These are phyloP conservation scores for Cucurbita argyrosperma DNA, from an alignment of 306 rosid species.

Conservation along the genomic window DNA sequence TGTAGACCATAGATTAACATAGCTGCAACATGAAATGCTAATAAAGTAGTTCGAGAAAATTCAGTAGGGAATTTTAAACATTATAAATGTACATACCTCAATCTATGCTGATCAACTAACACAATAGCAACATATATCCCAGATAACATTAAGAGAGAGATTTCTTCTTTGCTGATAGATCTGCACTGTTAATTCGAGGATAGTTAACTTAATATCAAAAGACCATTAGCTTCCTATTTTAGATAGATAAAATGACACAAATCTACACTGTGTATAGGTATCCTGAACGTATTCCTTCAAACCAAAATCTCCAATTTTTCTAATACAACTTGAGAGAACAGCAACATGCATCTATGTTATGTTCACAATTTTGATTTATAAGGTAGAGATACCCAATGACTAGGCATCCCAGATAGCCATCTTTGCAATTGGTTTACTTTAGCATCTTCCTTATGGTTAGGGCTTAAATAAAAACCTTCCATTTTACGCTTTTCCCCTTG, in stretches of 20 bases:
- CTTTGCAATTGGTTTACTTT: neutral
- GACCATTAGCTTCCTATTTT: conserved; percentile 1
- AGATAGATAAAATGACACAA: neutral
- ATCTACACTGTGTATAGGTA: neutral
- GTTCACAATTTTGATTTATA: neutral
- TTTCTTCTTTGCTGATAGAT: conserved; percentile 57
- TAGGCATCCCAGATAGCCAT: neutral
- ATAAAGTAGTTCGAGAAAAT: neutral
- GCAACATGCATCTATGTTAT: neutral
- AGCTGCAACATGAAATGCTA: neutral
- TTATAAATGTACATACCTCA: conserved; percentile 35
- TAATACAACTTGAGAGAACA: neutral
- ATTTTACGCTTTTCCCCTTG: neutral
- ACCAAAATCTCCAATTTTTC: too few species aligned
- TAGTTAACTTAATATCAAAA: conserved; percentile 12
- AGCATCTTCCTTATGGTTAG: neutral
- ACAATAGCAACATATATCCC: conserved; percentile 76
- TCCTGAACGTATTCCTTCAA: neutral
- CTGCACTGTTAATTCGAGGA: conserved; percentile 59
- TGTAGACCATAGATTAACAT: neutral
- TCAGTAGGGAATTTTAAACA: neutral
- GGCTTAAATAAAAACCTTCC: neutral
- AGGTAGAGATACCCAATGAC: neutral
- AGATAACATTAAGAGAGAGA: conserved; percentile 54
- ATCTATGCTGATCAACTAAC: conserved; percentile 71